Evolutionary conservation across 164 flowering plant species (phyloP).

Genomic region (Nelumbo lutea): DNA sequence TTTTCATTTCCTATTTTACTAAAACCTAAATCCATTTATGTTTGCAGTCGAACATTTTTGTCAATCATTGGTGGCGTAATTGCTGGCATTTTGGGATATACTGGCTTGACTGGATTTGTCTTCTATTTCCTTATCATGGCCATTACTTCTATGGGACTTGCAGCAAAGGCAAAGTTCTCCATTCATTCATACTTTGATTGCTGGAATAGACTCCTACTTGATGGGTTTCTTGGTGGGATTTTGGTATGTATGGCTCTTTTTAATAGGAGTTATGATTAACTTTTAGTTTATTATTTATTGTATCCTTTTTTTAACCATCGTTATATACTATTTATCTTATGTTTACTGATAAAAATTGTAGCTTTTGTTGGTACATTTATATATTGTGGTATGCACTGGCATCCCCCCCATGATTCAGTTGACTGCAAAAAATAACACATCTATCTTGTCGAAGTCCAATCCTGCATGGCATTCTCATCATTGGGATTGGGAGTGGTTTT

Average conservation of each 20-base stretch:
- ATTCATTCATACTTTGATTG: constrained; percentile 69
- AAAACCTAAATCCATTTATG: background rate
- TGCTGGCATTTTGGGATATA: constrained; percentile 91
- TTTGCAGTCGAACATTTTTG: constrained; percentile 92
- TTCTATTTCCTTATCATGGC: constrained; percentile 87
- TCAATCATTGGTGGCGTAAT: constrained; percentile 94
- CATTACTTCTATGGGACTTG: constrained; percentile 68
- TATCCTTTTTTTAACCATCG: background rate
- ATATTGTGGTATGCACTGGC: no score
- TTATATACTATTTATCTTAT: background rate
- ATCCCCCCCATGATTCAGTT: no score
- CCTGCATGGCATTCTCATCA: no score
- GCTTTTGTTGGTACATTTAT: no score
- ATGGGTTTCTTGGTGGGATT: constrained; percentile 86
- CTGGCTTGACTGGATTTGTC: constrained; percentile 75
- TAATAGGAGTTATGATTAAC: no score
- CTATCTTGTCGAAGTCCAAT: no score
- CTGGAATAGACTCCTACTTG: constrained; percentile 76
- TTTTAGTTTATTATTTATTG: background rate
- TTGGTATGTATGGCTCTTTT: constrained; percentile 44
- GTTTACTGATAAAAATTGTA: no score
- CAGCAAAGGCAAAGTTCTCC: constrained; percentile 76
- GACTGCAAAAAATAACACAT: no score
- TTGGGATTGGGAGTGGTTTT: no score
- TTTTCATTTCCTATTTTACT: background rate